phyloP scores from a whole-genome alignment of 441 rosid genomes.

The Dalechampia spathulata region DNA sequence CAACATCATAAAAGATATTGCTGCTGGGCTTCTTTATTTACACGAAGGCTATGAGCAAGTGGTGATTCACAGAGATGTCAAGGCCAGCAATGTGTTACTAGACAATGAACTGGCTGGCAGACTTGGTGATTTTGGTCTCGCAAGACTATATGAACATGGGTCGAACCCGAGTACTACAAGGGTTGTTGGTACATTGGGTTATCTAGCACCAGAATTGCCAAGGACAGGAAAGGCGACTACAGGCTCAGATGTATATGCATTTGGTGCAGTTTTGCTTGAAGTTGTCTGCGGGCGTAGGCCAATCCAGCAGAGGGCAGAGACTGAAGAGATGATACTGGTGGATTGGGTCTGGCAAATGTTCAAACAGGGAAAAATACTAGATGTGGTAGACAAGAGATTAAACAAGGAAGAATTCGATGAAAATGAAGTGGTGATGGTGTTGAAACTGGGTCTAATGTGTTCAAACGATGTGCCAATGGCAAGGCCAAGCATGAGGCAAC shows the following conservation, averaged over 20 bases:
- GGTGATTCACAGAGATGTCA: constrained; percentile 78
- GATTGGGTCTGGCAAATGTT: neutral
- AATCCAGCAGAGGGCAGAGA: constrained; percentile 38
- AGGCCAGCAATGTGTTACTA: constrained; percentile 67
- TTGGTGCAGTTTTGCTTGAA: constrained; percentile 74
- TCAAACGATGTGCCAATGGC: neutral
- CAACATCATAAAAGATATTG: constrained; percentile 60
- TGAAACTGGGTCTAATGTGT: neutral
- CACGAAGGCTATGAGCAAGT: constrained; percentile 79
- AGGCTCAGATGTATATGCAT: constrained; percentile 69
- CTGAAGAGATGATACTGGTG: neutral
- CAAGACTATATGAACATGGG: constrained; percentile 73
- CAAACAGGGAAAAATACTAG: neutral
- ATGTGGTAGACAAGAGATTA: neutral
- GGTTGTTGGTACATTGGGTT: constrained; percentile 87
- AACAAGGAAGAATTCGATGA: neutral
- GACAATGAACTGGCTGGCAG: constrained; percentile 55
- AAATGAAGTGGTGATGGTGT: neutral
- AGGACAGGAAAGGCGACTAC: constrained; percentile 70
- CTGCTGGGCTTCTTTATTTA: constrained; percentile 61
- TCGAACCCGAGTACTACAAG: constrained; percentile 67
- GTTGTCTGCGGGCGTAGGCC: constrained; percentile 78
- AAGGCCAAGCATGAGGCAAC: neutral
- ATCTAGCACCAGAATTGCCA: constrained; percentile 78
- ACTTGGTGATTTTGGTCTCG: constrained; percentile 83